Percentiles rank a stretch among this genome's conserved stretches.
These are phyloP conservation scores for Narthecium ossifragum DNA, from an alignment of 106 monocot species.

Conservation along the genomic window DNA sequence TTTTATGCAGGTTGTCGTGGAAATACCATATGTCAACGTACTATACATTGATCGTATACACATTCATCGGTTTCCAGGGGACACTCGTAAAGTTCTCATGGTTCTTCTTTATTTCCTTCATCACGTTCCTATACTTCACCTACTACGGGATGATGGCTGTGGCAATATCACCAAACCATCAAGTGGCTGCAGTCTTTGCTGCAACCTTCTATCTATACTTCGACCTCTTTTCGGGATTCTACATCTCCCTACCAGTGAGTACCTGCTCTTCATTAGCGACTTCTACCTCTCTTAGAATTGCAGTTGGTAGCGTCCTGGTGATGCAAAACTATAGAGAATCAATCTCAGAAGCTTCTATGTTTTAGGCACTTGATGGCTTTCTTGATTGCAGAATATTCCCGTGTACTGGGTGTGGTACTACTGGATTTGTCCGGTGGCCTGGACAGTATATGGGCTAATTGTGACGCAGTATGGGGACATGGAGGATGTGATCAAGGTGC, in stretches of 20 bases:
- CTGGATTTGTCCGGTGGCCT: conserved; percentile 36
- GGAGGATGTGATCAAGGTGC: conserved; percentile 35
- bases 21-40: conserved; percentile 4
- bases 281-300: too few relatives aligned
- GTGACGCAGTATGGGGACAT: conserved; percentile 59
- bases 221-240: conserved; percentile 17
- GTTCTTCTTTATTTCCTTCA: conserved; percentile 13
- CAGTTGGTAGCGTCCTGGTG: not conserved
- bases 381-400: conserved; percentile 26
- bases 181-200: conserved; percentile 5
- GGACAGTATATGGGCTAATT: conserved; percentile 35
- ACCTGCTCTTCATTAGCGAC: too few relatives aligned
- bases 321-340: not conserved
- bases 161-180: conserved; percentile 5
- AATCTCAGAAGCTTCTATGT: too few relatives aligned
- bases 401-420: conserved; percentile 42
- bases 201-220: conserved; percentile 3
- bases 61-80: conserved; percentile 8
- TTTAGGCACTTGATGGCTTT: not conserved
- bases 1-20: conserved; percentile 8
- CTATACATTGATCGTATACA: conserved; percentile 3
- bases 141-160: conserved; percentile 17
- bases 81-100: conserved; percentile 10
- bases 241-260: conserved; percentile 1
- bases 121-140: conserved; percentile 11